phyloP scores from a whole-genome alignment of 805 yeast species.

The Candida endomychidarum region DNA sequence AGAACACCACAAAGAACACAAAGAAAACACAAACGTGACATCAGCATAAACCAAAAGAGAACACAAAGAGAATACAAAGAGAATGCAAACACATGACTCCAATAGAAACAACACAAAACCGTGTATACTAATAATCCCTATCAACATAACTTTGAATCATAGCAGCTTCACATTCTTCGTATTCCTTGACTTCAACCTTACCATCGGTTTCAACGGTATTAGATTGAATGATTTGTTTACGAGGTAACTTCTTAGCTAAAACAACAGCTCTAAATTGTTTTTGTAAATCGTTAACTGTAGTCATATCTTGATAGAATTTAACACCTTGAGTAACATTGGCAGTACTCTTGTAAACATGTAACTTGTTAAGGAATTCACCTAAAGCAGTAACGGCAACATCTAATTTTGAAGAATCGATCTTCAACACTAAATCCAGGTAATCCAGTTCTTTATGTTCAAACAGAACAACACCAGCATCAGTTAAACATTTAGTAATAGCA shows the following conservation, averaged over 20 bases:
- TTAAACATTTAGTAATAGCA: constrained; percentile 75
- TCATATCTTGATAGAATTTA: constrained; percentile 61
- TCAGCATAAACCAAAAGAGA: too few species aligned
- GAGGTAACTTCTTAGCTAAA: constrained; percentile 70
- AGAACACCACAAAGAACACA: too few species aligned
- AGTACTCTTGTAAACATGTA: constrained; percentile 78
- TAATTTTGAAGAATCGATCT: constrained; percentile 61
- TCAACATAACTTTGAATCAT: constrained; percentile 77
- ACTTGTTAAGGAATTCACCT: constrained; percentile 63
- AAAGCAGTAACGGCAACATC: constrained; percentile 72
- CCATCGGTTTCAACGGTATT: constrained; percentile 54
- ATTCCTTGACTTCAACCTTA: constrained; percentile 62
- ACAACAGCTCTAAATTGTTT: constrained; percentile 68
- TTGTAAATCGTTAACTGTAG: constrained; percentile 64
- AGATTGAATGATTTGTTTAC: constrained; percentile 83
- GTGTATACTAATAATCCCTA: constrained; percentile 20
- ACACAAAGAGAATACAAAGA: too few species aligned
- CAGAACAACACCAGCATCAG: constrained; percentile 64
- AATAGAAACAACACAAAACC: too few species aligned
- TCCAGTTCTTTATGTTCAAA: constrained; percentile 48
- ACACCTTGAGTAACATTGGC: constrained; percentile 70
- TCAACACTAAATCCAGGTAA: constrained; percentile 59
- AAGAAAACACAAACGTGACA: too few species aligned
- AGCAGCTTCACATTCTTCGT: constrained; percentile 70
- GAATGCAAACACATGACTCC: too few species aligned